Percentiles rank a stretch among this genome's conserved stretches.
Evolutionary conservation across 371 early-diverging fungal species (phyloP).

Genomic region (Mycotypha africana): DNA sequence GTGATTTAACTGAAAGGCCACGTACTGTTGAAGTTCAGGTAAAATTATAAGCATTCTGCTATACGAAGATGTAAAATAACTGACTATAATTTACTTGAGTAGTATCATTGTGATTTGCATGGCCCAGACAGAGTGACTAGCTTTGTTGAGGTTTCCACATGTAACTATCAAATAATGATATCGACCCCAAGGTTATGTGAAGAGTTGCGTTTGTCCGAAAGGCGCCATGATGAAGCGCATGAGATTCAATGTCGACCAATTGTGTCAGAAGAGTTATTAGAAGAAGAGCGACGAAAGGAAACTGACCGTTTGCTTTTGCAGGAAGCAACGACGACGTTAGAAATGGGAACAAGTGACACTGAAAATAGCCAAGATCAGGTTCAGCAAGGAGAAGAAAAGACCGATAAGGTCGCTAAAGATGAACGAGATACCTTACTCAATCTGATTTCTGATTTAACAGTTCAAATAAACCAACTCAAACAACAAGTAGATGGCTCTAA

Average conservation of each 20-base stretch:
- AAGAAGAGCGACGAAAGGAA: conserved; percentile 9
- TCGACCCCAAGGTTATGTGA: conserved; percentile 68
- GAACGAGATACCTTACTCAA: neutral
- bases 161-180: conserved; percentile 68
- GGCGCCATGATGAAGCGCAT: conserved; percentile 39
- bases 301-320: too few species aligned
- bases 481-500: conserved; percentile 11
- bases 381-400: too few species aligned
- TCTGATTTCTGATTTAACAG: conserved; percentile 23
- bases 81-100: neutral
- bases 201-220: conserved; percentile 51
- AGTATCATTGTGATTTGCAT: conserved; percentile 67
- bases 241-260: conserved; percentile 59
- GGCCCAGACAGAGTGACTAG: conserved; percentile 50
- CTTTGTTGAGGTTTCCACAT: conserved; percentile 58
- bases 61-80: neutral
- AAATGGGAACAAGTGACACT: neutral
- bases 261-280: conserved; percentile 45
- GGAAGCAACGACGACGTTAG: neutral
- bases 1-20: conserved; percentile 66
- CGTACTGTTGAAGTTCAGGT: conserved; percentile 70
- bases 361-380: neutral
- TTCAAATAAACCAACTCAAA: conserved; percentile 22
- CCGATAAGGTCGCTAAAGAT: too few species aligned
- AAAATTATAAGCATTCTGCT: too few species aligned